These are phyloP conservation scores for Limnomonas spitsbergensis DNA, from an alignment of 139 green algal species.

Conservation along the genomic window DNA sequence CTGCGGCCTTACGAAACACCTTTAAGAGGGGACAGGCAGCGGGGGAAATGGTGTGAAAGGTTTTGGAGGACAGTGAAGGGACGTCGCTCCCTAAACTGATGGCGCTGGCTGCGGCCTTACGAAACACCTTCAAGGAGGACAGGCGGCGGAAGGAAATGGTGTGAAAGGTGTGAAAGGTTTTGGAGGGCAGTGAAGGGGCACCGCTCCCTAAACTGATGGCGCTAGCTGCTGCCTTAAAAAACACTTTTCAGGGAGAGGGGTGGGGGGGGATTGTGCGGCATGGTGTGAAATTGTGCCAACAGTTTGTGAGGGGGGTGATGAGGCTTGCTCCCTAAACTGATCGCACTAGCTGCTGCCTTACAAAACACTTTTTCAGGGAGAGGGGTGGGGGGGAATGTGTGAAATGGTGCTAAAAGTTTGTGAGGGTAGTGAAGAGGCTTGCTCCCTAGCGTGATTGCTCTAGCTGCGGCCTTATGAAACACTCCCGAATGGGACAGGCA, in stretches of 20 bases:
- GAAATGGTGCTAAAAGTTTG: too few relatives aligned
- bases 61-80: too few relatives aligned
- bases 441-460: conserved; percentile 75
- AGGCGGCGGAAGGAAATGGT: background rate
- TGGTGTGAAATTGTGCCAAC: too few relatives aligned
- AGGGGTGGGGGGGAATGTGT: background rate
- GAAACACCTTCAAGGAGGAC: conserved; percentile 40
- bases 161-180: too few relatives aligned
- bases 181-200: too few relatives aligned
- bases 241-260: conserved; percentile 34
- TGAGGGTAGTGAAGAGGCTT: too few relatives aligned
- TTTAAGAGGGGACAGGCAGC: conserved; percentile 10
- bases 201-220: conserved; percentile 80
- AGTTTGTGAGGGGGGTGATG: too few relatives aligned
- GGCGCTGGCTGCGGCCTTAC: conserved; percentile 56
- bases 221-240: conserved; percentile 53
- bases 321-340: conserved; percentile 82
- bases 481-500: conserved; percentile 28
- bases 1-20: conserved; percentile 53
- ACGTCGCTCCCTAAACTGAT: conserved; percentile 79
- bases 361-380: conserved; percentile 43
- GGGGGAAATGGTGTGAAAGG: too few relatives aligned
- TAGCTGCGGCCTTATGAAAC: conserved; percentile 51
- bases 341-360: conserved; percentile 55
- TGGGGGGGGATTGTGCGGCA: background rate